Evolutionary conservation across 768 basidiomycete genomes (phyloP).

Genomic region (Ramaria rubella): DNA sequence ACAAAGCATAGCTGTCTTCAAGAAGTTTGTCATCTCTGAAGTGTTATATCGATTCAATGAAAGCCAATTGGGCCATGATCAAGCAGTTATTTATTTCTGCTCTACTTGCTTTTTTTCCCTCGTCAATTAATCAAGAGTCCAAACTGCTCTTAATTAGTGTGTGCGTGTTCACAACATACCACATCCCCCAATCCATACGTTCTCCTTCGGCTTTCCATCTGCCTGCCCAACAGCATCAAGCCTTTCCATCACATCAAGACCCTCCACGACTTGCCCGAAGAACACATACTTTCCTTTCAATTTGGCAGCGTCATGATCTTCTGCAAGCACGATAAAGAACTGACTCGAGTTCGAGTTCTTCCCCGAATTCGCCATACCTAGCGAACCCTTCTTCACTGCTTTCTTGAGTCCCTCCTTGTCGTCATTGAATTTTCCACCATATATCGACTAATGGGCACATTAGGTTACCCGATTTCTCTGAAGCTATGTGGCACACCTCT

Average conservation of each 20-base stretch:
- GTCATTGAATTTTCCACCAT: constrained; percentile 44
- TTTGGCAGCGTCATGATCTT: constrained; percentile 36
- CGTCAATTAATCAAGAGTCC: too few relatives aligned
- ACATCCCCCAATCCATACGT: constrained; percentile 41
- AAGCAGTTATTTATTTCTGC: too few relatives aligned
- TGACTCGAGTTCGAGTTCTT: constrained; percentile 44
- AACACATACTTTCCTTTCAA: constrained; percentile 44
- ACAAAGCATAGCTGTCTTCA: too few relatives aligned
- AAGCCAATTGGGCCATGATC: too few relatives aligned
- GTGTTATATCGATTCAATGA: too few relatives aligned
- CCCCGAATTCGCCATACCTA: constrained; percentile 49
- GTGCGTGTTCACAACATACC: constrained; percentile 24
- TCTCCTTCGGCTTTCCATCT: constrained; percentile 29
- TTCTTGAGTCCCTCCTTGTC: constrained; percentile 44
- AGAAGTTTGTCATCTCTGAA: too few relatives aligned
- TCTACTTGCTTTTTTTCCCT: too few relatives aligned
- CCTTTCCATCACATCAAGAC: constrained; percentile 28
- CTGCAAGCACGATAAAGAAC: constrained; percentile 44
- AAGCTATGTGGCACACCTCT: constrained; percentile 36
- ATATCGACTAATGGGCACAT: constrained; percentile 34
- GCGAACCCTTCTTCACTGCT: constrained; percentile 34
- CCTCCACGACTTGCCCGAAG: constrained; percentile 34
- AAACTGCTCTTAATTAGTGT: too few relatives aligned
- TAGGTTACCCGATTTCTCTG: background rate
- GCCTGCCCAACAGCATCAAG: constrained; percentile 29